Conservation (phyloP, 2,329 filamentous ascomycete genomes). For the Colletotrichum chlorophyti region DNA sequence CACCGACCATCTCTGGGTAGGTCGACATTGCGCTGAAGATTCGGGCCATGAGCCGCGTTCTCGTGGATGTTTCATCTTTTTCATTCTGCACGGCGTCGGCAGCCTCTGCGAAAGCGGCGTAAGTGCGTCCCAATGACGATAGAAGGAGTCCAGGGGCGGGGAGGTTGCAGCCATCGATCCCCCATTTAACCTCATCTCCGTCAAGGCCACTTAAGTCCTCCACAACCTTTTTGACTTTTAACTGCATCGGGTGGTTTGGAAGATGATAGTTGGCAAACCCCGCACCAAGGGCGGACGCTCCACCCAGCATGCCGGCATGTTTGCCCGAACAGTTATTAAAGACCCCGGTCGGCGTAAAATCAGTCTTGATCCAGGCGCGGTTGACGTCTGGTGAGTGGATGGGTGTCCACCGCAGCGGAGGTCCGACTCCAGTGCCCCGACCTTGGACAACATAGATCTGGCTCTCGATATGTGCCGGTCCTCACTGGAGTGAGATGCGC, state of each 20-base stretch:
- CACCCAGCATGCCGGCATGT: slow-evolving; percentile 54
- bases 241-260: slow-evolving; percentile 45
- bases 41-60: slow-evolving; percentile 36
- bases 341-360: slow-evolving; percentile 43
- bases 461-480: slow-evolving; percentile 46
- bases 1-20: slow-evolving; percentile 51
- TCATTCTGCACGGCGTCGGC: slow-evolving; percentile 27
- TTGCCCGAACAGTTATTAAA: slow-evolving; percentile 57
- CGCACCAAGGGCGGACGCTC: slow-evolving; percentile 43
- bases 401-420: slow-evolving; percentile 51
- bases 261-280: slow-evolving; percentile 43
- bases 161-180: slow-evolving; percentile 54
- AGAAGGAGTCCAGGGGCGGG: slow-evolving; percentile 51
- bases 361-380: slow-evolving; percentile 44
- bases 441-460: slow-evolving; percentile 44
- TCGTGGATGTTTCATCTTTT: neutral
- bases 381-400: slow-evolving; percentile 41
- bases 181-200: slow-evolving; percentile 44
- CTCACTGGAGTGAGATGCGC: slow-evolving; percentile 54
- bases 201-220: slow-evolving; percentile 41
- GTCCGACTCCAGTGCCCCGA: slow-evolving; percentile 40
- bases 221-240: slow-evolving; percentile 42
- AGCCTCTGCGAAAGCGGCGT: slow-evolving; percentile 44
- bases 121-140: slow-evolving; percentile 41
- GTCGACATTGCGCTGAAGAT: slow-evolving; percentile 50